These are phyloP conservation scores for Rhizopus sp. DNA, from an alignment of 371 early-diverging fungal genomes.

Conservation along the genomic window DNA sequence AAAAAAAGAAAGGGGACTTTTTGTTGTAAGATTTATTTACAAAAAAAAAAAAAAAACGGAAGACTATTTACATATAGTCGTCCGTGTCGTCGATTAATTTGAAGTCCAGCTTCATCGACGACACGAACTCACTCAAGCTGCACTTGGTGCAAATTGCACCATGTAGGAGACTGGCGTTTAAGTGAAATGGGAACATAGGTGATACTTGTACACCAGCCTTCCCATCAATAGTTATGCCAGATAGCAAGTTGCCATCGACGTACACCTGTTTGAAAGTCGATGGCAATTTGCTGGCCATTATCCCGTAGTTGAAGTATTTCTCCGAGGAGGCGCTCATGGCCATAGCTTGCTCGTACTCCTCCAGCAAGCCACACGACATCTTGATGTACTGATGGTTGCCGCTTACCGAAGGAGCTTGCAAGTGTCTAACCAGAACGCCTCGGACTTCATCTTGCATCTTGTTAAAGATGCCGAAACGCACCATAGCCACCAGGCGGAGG, in stretches of 20 bases:
- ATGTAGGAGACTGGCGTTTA: slow-evolving; percentile 35
- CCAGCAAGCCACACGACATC: slow-evolving; percentile 16
- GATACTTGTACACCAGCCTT: slow-evolving; percentile 34
- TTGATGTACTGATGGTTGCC: neutral
- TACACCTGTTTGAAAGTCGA: slow-evolving; percentile 26
- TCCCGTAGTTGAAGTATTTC: slow-evolving; percentile 18
- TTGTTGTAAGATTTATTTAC: no score
- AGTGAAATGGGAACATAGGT: slow-evolving; percentile 39
- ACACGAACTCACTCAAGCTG: slow-evolving; percentile 28
- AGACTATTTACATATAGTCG: slow-evolving; percentile 32
- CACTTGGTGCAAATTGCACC: slow-evolving; percentile 46
- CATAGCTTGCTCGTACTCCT: slow-evolving; percentile 30
- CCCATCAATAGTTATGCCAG: slow-evolving; percentile 41
- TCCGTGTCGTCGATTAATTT: slow-evolving; percentile 24
- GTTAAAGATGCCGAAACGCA: slow-evolving; percentile 30
- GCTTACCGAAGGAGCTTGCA: neutral
- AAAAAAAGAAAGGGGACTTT: no score
- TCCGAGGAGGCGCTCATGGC: slow-evolving; percentile 29
- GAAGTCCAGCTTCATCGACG: slow-evolving; percentile 24
- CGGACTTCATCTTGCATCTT: slow-evolving; percentile 14
- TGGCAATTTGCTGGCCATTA: slow-evolving; percentile 28
- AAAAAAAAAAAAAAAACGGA: no score
- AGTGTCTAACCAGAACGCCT: neutral
- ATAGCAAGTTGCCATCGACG: slow-evolving; percentile 29
- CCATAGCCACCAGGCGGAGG: slow-evolving; percentile 25